Evolutionary conservation across 345 rosid species (phyloP).

Genomic region (Citrus maxima): DNA sequence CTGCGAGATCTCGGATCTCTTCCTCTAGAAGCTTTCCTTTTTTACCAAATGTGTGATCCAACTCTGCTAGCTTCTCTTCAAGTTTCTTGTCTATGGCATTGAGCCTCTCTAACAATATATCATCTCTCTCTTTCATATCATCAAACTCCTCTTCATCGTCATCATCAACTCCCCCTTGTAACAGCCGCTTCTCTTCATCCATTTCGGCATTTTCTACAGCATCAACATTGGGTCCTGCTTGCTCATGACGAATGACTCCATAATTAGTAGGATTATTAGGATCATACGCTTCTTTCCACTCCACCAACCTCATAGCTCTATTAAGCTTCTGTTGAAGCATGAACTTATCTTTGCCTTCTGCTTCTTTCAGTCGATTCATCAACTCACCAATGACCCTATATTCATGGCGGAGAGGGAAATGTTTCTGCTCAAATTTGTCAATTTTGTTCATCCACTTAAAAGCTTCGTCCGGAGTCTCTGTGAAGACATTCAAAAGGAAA

Average conservation of each 20-base stretch:
- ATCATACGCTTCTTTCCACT: constrained; percentile 89
- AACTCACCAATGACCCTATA: constrained; percentile 90
- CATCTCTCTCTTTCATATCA: constrained; percentile 90
- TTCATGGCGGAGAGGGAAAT: constrained; percentile 67
- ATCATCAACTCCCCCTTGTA: constrained; percentile 28
- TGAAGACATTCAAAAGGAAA: background rate
- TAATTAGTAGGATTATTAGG: constrained; percentile 80
- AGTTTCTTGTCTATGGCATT: constrained; percentile 78
- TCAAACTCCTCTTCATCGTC: constrained; percentile 83
- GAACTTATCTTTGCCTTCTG: constrained; percentile 89
- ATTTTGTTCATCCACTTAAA: constrained; percentile 73
- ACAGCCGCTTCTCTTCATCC: constrained; percentile 35
- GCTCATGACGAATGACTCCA: constrained; percentile 55
- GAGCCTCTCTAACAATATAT: constrained; percentile 65
- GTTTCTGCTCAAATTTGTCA: constrained; percentile 82
- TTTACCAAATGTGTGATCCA: constrained; percentile 93
- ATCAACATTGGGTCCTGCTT: constrained; percentile 36
- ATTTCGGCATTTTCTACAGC: constrained; percentile 27
- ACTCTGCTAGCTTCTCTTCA: constrained; percentile 76
- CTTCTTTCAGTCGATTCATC: constrained; percentile 71
- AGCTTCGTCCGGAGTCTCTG: constrained; percentile 77
- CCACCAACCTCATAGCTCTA: constrained; percentile 80
- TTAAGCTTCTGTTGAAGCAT: constrained; percentile 82
- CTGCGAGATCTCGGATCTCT: constrained; percentile 89
- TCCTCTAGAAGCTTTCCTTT: constrained; percentile 87